Percentiles rank a stretch among this genome's conserved stretches.
phyloP scores from a whole-genome alignment of 495 filamentous ascomycete species.

The Sphaerosporella brunnea region DNA sequence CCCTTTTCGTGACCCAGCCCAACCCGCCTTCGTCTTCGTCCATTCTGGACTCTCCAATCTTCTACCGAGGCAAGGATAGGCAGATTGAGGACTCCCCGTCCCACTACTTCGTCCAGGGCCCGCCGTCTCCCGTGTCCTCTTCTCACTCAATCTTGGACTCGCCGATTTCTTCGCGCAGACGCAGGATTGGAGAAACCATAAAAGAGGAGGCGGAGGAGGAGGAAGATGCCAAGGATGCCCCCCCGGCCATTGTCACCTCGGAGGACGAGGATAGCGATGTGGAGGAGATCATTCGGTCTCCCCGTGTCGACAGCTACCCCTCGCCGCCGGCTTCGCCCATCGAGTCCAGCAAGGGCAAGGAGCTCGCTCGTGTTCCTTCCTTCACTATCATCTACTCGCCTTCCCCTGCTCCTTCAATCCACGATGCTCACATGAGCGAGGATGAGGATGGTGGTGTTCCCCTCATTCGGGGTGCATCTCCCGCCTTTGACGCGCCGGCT shows the following conservation, averaged over 20 bases:
- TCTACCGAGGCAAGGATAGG: conserved; percentile 2
- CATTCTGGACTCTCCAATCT: conserved; percentile 3
- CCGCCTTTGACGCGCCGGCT: neutral
- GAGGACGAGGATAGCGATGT: neutral
- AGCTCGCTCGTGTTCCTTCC: conserved; percentile 5
- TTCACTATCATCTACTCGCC: conserved; percentile 1
- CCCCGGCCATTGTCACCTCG: neutral
- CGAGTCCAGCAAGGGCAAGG: neutral
- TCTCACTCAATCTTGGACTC: neutral
- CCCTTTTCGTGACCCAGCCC: neutral
- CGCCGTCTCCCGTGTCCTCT: neutral
- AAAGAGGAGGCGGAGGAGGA: conserved; percentile 5
- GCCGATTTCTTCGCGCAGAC: neutral
- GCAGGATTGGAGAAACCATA: conserved; percentile 4
- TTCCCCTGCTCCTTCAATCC: conserved; percentile 3
- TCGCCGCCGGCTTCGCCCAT: conserved; percentile 3
- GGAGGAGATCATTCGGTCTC: conserved; percentile 5
- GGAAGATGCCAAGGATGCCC: neutral
- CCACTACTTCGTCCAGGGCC: conserved; percentile 2
- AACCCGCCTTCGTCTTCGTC: neutral
- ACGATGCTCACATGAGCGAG: neutral
- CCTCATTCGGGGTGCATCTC: neutral
- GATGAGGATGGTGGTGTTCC: neutral
- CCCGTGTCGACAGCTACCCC: neutral
- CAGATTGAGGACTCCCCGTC: neutral